Percentiles rank a stretch among this genome's conserved stretches.
These are phyloP conservation scores for Hypoxylon sp. DNA, from an alignment of 2,329 filamentous ascomycete genomes.

Conservation along the genomic window DNA sequence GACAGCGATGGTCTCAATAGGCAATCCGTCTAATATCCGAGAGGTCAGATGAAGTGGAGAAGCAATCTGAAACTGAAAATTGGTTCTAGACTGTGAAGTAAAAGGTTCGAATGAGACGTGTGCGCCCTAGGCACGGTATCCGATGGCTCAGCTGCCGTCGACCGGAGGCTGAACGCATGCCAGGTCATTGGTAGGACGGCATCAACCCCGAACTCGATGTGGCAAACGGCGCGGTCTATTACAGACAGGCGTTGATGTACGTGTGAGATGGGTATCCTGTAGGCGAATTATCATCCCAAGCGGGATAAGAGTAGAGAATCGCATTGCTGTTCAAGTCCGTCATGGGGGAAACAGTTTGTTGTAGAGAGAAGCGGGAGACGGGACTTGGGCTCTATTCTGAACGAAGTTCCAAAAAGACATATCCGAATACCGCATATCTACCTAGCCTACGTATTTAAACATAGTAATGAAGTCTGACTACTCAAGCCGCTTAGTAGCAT, in stretches of 20 bases:
- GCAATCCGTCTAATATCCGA: constrained; percentile 7
- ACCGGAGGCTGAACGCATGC: constrained; percentile 27
- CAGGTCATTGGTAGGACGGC: constrained; percentile 31
- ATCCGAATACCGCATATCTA: neutral
- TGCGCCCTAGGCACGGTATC: neutral
- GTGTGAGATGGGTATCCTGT: constrained; percentile 10
- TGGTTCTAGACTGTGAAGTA: neutral
- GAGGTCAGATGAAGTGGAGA: constrained; percentile 1
- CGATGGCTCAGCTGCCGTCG: constrained; percentile 51
- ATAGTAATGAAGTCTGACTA: too few species aligned
- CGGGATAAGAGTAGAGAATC: neutral
- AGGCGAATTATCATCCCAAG: constrained; percentile 12
- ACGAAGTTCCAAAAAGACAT: neutral
- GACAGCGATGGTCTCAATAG: constrained; percentile 59
- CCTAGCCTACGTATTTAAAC: neutral
- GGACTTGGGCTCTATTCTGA: neutral
- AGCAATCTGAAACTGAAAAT: constrained; percentile 2
- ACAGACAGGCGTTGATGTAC: constrained; percentile 24
- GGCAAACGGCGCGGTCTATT: constrained; percentile 42
- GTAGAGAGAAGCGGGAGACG: neutral
- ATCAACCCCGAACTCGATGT: constrained; percentile 30
- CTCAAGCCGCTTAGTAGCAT: neutral
- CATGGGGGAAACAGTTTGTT: neutral
- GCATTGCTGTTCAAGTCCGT: constrained; percentile 3
- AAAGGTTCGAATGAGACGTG: neutral